Evolutionary conservation across 2,329 filamentous ascomycete genomes (phyloP).

Genomic region (Exophiala bonariae): DNA sequence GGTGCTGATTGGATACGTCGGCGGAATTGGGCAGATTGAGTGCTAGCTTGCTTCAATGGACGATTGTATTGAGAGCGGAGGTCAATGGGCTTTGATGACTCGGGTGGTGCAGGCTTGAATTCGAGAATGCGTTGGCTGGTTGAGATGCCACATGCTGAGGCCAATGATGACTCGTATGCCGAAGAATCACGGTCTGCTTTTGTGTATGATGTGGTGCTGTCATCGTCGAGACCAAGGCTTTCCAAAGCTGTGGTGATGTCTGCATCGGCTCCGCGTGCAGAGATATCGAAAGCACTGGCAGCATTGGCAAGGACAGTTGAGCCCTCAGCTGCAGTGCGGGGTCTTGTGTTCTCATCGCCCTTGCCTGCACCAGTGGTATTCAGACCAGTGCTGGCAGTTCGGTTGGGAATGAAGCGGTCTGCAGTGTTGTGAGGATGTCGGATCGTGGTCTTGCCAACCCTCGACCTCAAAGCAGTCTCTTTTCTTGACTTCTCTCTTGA

Average conservation of each 20-base stretch:
- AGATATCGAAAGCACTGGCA: conserved; percentile 60
- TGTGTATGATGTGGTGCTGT: conserved; percentile 66
- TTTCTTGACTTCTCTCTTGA: conserved; percentile 58
- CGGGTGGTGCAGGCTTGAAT: conserved; percentile 97
- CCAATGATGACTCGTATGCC: conserved; percentile 89
- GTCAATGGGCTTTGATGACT: conserved; percentile 97
- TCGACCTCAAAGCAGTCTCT: conserved; percentile 52
- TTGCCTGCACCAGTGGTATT: conserved; percentile 79
- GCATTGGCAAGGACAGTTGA: conserved; percentile 76
- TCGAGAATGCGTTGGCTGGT: conserved; percentile 93
- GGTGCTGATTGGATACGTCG: conserved; percentile 91
- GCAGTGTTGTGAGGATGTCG: conserved; percentile 68
- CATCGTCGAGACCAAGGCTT: conserved; percentile 72
- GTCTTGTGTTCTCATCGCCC: conserved; percentile 73
- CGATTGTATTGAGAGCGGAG: conserved; percentile 97
- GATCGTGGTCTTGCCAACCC: conserved; percentile 69
- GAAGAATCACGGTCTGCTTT: conserved; percentile 83
- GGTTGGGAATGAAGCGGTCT: conserved; percentile 96
- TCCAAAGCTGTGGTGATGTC: conserved; percentile 79
- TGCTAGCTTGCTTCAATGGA: conserved; percentile 75
- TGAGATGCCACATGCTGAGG: conserved; percentile 86
- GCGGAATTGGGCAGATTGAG: conserved; percentile 79
- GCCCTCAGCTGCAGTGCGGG: conserved; percentile 72
- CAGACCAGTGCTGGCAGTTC: conserved; percentile 84
- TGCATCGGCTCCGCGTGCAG: conserved; percentile 63